These are phyloP conservation scores for Nitzschia palea DNA, from an alignment of 108 stramenopile species.

Conservation along the genomic window DNA sequence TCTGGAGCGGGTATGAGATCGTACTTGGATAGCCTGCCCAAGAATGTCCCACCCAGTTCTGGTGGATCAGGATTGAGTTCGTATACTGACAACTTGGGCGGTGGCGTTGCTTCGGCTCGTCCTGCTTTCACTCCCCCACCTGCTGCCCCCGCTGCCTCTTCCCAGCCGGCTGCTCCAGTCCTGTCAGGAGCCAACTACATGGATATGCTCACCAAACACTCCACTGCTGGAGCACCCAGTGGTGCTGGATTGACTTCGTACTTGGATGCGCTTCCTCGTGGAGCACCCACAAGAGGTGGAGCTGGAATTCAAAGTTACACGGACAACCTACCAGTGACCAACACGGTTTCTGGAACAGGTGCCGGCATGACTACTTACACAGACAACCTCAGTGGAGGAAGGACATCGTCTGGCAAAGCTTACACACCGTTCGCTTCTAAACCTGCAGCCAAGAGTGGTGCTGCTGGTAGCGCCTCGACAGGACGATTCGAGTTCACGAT, in stretches of 20 bases:
- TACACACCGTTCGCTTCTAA: constrained; percentile 13
- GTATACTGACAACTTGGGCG: constrained; percentile 9
- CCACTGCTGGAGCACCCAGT: constrained; percentile 1
- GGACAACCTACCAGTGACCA: constrained; percentile 5
- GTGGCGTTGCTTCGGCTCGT: neutral
- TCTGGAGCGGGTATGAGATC: constrained; percentile 29
- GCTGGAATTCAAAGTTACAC: constrained; percentile 23
- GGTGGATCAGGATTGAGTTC: constrained; percentile 23
- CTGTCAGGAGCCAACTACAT: constrained; percentile 23
- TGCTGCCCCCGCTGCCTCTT: constrained; percentile 9
- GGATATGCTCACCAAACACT: constrained; percentile 15
- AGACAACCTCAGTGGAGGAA: constrained; percentile 21
- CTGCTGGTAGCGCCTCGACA: constrained; percentile 5
- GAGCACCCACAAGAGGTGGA: constrained; percentile 13
- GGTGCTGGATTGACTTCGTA: constrained; percentile 37
- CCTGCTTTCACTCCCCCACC: constrained; percentile 11
- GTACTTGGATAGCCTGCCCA: constrained; percentile 30
- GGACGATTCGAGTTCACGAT: constrained; percentile 16
- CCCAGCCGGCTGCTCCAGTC: constrained; percentile 3
- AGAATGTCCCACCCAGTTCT: neutral
- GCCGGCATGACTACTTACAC: constrained; percentile 29
- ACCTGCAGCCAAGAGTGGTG: neutral
- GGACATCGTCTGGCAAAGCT: constrained; percentile 12
- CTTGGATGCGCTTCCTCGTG: constrained; percentile 17
- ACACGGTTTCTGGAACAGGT: constrained; percentile 3